Percentiles rank a stretch among this genome's conserved stretches.
phyloP scores from a whole-genome alignment of 352 stramenopile species.

The Phytophthora kernoviae region DNA sequence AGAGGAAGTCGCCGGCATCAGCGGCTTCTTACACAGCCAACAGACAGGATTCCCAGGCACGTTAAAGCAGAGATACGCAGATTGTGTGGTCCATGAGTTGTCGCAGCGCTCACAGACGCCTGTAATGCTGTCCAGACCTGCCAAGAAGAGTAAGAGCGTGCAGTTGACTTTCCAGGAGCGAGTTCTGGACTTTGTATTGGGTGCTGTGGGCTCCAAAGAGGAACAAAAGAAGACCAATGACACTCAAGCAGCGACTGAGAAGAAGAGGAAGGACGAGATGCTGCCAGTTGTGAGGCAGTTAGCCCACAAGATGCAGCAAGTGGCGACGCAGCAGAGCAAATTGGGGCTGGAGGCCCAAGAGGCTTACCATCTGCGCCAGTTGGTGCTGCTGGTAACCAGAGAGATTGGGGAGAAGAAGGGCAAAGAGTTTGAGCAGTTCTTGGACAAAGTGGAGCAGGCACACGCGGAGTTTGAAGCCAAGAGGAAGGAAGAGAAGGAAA shows the following conservation, averaged over 20 bases:
- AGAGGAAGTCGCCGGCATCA: constrained; percentile 68
- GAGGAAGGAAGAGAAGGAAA: constrained; percentile 11
- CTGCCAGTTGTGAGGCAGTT: constrained; percentile 24
- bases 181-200: constrained; percentile 37
- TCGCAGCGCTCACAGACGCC: constrained; percentile 18
- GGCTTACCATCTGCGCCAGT: constrained; percentile 46
- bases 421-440: constrained; percentile 75
- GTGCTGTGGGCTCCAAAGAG: constrained; percentile 5
- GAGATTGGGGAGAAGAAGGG: constrained; percentile 73
- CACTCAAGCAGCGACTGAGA: neutral
- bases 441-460: constrained; percentile 55
- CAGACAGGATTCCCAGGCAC: constrained; percentile 64
- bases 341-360: constrained; percentile 44
- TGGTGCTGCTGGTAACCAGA: constrained; percentile 53
- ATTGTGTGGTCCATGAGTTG: constrained; percentile 88
- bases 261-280: neutral
- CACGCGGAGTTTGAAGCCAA: constrained; percentile 36
- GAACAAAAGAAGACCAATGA: constrained; percentile 11
- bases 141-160: constrained; percentile 44
- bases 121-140: constrained; percentile 42
- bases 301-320: constrained; percentile 33
- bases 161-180: constrained; percentile 42
- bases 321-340: constrained; percentile 16
- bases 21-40: constrained; percentile 41
- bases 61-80: constrained; percentile 84